A percentile compares a stretch with the other conserved stretches of the same genome.
phyloP scores from a whole-genome alignment of 2,329 filamentous ascomycete species.

The Verticillium nonalfalfae region DNA sequence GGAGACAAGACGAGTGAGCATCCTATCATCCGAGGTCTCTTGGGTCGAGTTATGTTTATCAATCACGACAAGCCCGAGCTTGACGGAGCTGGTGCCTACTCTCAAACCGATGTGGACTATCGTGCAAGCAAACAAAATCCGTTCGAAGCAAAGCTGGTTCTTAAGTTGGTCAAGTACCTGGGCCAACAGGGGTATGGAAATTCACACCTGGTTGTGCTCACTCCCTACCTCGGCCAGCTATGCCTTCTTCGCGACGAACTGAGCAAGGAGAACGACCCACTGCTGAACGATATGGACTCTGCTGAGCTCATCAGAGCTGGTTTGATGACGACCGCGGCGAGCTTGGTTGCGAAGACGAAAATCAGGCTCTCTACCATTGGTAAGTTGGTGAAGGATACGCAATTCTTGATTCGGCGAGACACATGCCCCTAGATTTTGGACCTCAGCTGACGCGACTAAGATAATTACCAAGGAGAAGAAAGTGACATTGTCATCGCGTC shows the following conservation, averaged over 20 bases:
- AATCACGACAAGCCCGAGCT: constrained; percentile 53
- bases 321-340: constrained; percentile 45
- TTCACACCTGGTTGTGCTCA: constrained; percentile 59
- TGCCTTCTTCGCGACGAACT: constrained; percentile 48
- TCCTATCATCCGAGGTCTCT: constrained; percentile 46
- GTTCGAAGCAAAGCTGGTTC: constrained; percentile 60
- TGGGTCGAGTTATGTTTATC: constrained; percentile 57
- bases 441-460: constrained; percentile 27
- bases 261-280: constrained; percentile 50
- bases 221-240: constrained; percentile 67
- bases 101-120: constrained; percentile 41
- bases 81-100: constrained; percentile 30
- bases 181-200: constrained; percentile 66
- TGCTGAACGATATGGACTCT: constrained; percentile 64
- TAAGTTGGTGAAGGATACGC: constrained; percentile 25
- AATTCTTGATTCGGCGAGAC: too few relatives aligned
- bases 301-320: constrained; percentile 58
- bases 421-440: background rate
- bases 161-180: constrained; percentile 60
- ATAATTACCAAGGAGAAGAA: constrained; percentile 77
- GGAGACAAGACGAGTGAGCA: constrained; percentile 40
- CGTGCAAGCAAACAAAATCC: constrained; percentile 54
- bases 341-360: constrained; percentile 41
- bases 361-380: constrained; percentile 65
- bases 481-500: constrained; percentile 65